Evolutionary conservation across 2,329 filamentous ascomycete species (phyloP).

Genomic region (Thielaviopsis punctulata): DNA sequence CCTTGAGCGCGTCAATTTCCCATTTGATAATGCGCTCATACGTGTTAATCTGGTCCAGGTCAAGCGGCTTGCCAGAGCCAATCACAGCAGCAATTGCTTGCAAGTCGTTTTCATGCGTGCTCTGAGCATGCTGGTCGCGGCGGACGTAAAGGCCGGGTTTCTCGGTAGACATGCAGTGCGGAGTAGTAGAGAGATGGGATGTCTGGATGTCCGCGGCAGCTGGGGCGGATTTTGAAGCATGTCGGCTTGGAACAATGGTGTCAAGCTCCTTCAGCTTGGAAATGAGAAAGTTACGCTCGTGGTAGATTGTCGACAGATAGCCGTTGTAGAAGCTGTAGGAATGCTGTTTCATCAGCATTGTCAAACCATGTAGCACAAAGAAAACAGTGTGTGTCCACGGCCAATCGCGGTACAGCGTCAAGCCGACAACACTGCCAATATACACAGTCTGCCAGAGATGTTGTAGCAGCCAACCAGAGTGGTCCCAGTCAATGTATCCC

Average conservation of each 20-base stretch:
- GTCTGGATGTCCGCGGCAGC: constrained; percentile 13
- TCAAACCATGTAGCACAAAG: constrained; percentile 55
- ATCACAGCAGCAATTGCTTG: constrained; percentile 19
- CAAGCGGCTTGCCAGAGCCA: constrained; percentile 36
- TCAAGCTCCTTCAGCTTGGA: constrained; percentile 40
- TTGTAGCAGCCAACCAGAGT: constrained; percentile 55
- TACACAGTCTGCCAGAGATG: constrained; percentile 56
- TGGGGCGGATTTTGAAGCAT: constrained; percentile 9
- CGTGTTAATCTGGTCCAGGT: constrained; percentile 41
- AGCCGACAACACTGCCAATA: constrained; percentile 41
- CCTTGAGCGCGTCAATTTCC: constrained; percentile 46
- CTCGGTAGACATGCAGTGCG: constrained; percentile 6
- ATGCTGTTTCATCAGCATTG: constrained; percentile 74
- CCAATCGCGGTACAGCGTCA: constrained; percentile 57
- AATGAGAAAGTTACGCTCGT: constrained; percentile 28
- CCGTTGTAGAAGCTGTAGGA: constrained; percentile 68
- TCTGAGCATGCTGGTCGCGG: constrained; percentile 34
- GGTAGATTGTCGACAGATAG: constrained; percentile 44
- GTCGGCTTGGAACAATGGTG: constrained; percentile 2
- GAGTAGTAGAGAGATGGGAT: constrained; percentile 12
- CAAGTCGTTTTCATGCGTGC: constrained; percentile 43
- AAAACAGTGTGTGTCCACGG: constrained; percentile 72
- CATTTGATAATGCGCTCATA: constrained; percentile 49
- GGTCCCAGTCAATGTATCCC: constrained; percentile 50
- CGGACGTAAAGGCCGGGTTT: constrained; percentile 2